Conservation (phyloP, 306 rosid species). For the Glycine soja region DNA sequence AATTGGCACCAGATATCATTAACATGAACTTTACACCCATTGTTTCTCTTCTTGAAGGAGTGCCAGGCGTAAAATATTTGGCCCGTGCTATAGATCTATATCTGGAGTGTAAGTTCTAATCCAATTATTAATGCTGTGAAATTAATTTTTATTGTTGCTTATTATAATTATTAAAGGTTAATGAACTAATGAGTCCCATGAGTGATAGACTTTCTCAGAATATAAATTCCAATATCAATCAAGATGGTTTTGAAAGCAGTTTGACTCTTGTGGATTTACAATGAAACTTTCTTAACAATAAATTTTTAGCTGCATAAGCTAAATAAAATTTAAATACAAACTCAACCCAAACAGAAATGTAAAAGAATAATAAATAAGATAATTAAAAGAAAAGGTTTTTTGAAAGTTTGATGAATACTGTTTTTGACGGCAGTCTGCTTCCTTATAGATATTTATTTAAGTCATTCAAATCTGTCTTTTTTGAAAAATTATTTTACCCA, state of each 20-base stretch:
- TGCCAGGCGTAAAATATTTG: slow-evolving; percentile 83
- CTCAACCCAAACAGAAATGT: not conserved
- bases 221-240: slow-evolving; percentile 8
- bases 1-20: slow-evolving; percentile 87
- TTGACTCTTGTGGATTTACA: not conserved
- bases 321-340: slow-evolving; percentile 19
- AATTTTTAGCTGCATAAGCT: slow-evolving; percentile 18
- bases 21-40: slow-evolving; percentile 96
- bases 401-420: not conserved
- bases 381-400: not conserved
- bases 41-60: slow-evolving; percentile 88
- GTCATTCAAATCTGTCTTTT: slow-evolving; percentile 10
- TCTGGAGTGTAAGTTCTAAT: slow-evolving; percentile 78
- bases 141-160: slow-evolving; percentile 37
- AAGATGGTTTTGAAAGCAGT: slow-evolving; percentile 3
- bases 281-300: not conserved
- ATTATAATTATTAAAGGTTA: not conserved
- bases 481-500: slow-evolving; percentile 1
- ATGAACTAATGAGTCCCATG: not conserved
- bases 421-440: not conserved
- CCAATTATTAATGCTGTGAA: slow-evolving; percentile 23
- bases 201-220: slow-evolving; percentile 10
- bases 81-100: slow-evolving; percentile 89
- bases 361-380: not conserved
- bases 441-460: not conserved